Evolutionary conservation across 2,329 filamentous ascomycete species (phyloP), one percentile per base, ranked within the genome.

Genomic region (Neonectria faginata): DNA sequence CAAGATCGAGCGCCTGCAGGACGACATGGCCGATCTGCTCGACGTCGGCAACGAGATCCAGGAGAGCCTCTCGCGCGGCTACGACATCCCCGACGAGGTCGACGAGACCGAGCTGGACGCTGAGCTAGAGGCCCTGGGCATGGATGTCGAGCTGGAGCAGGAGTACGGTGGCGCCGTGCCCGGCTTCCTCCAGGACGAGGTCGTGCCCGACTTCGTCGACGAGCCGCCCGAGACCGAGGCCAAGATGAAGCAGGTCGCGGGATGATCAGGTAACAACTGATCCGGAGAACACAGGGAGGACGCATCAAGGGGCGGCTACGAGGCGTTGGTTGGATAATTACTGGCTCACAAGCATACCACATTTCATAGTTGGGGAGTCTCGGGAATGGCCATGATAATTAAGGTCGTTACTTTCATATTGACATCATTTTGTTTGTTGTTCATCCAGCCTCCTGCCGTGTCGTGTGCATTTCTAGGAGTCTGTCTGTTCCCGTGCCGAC

Each of bases 31-130:
- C 6, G 96, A 99, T 80, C 79, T 99, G 74, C 92, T 99, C 88
- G 96, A 99, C 76, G 91, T 97, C 66, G 95, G 96, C 3, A 98
- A 98, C 79, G 96, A 99, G 80, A 99, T 99, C 64, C 94, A 99
- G 81, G 96, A 98, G 82, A 94, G 92, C 70, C 91, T 99, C 62
- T 91, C 92, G 65, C 82, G 96, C 68, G 92, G 92, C 71, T 99
- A 99, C 79, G 95, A 98, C 77, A 87, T 99, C 39, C 96, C 96
- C 0, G 96, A 99, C 74, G 96, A 98, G 78, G 94, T 99, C 22
- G 95, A 98, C 78, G 96, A 99, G 87, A 89, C 92, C 2, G 96
- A 99, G 83, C 81, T 99, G 66, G 96, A 99, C 82, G 96, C 96
- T 4, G 96, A 99, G 84, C 82, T 99, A 56, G 96, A 99, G 83